Evolutionary conservation across 2,329 filamentous ascomycete genomes (phyloP).

Genomic region (Fusarium sublunatum): DNA sequence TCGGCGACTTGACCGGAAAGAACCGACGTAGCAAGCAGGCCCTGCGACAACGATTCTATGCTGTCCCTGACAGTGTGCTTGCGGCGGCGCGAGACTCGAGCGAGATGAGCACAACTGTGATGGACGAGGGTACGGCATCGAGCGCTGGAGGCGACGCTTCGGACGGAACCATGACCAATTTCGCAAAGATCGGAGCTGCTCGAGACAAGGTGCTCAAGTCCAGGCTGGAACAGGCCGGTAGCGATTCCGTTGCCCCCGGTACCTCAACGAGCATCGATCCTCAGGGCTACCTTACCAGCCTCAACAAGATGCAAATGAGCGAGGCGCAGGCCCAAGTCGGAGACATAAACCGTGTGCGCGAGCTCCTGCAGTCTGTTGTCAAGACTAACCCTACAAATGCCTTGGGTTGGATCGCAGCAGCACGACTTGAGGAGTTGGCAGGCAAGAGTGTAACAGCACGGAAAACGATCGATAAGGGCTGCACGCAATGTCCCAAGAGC

Average conservation of each 20-base stretch:
- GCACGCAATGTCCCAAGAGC: slow-evolving; percentile 90
- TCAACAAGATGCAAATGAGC: slow-evolving; percentile 83
- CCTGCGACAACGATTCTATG: slow-evolving; percentile 87
- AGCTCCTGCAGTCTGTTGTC: slow-evolving; percentile 94
- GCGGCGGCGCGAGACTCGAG: slow-evolving; percentile 83
- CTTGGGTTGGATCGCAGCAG: slow-evolving; percentile 94
- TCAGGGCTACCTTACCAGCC: slow-evolving; percentile 92
- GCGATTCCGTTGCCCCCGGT: slow-evolving; percentile 74
- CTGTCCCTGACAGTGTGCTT: slow-evolving; percentile 94
- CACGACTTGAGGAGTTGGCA: slow-evolving; percentile 90
- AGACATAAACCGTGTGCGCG: slow-evolving; percentile 92
- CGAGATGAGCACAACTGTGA: slow-evolving; percentile 89
- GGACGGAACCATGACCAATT: slow-evolving; percentile 97
- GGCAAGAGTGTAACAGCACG: slow-evolving; percentile 91
- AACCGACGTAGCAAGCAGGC: slow-evolving; percentile 88
- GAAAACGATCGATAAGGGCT: slow-evolving; percentile 88
- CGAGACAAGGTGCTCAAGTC: slow-evolving; percentile 96
- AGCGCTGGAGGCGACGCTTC: slow-evolving; percentile 56
- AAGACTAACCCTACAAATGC: slow-evolving; percentile 96
- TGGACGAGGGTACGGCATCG: slow-evolving; percentile 75
- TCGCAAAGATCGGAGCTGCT: slow-evolving; percentile 95
- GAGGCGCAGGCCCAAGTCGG: slow-evolving; percentile 87
- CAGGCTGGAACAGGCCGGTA: slow-evolving; percentile 86
- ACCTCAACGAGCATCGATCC: slow-evolving; percentile 93
- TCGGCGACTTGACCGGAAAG: slow-evolving; percentile 95